Evolutionary conservation across 2,329 filamentous ascomycete genomes (phyloP).

Genomic region (Didymella keratinophila): DNA sequence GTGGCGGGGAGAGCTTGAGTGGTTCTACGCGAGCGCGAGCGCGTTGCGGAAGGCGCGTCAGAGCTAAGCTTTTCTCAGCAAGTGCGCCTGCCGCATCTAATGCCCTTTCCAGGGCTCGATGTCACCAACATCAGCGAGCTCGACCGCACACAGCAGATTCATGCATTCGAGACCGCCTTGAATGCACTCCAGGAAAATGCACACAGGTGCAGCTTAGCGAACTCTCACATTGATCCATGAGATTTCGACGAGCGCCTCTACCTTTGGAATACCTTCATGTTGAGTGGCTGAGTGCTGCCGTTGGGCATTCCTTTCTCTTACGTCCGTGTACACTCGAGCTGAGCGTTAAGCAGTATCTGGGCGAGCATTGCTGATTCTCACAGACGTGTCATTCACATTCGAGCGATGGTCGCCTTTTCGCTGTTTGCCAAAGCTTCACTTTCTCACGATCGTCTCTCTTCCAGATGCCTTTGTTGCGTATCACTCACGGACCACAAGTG

Average conservation of each 20-base stretch:
- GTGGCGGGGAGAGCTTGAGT: constrained; percentile 25
- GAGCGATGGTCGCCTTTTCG: background rate
- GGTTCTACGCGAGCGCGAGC: constrained; percentile 11
- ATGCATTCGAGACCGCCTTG: too few species aligned
- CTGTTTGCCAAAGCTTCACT: background rate
- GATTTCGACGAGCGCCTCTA: background rate
- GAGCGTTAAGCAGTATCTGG: background rate
- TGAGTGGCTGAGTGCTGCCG: background rate
- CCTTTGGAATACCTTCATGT: background rate
- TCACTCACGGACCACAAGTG: background rate
- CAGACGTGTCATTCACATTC: background rate
- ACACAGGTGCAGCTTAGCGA: background rate
- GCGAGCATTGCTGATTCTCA: background rate
- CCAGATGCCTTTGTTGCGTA: background rate
- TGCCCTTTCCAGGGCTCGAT: background rate
- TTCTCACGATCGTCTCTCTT: background rate
- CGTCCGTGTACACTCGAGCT: background rate
- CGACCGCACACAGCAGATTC: background rate
- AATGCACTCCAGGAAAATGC: too few species aligned
- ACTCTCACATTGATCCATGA: background rate
- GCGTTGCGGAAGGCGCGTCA: constrained; percentile 18
- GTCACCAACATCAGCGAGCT: background rate
- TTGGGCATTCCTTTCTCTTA: background rate
- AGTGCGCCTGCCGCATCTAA: background rate
- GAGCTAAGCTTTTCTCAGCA: background rate